Percentiles rank a stretch among this genome's conserved stretches.
phyloP scores from a whole-genome alignment of 2,329 filamentous ascomycete species.

The Ophiostoma tasmaniense region DNA sequence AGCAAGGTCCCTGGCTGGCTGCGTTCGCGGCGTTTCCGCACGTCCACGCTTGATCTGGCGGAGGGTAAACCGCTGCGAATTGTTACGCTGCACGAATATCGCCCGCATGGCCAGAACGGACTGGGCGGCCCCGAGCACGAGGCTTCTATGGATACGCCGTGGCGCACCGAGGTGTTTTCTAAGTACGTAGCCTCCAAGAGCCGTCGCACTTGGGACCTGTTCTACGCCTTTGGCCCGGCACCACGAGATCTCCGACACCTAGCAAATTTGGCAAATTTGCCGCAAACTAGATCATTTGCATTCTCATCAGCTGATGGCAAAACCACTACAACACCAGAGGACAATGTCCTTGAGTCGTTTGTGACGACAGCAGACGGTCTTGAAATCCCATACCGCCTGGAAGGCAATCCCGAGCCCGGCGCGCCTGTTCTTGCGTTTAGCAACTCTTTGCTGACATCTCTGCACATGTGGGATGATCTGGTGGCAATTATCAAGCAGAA shows the following conservation, averaged over 20 bases:
- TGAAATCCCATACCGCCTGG: constrained; percentile 62
- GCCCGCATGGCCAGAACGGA: constrained; percentile 49
- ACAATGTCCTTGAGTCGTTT: constrained; percentile 56
- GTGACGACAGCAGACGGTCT: constrained; percentile 59
- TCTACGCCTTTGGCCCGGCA: constrained; percentile 71
- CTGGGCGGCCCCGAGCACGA: constrained; percentile 56
- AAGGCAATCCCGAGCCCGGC: constrained; percentile 57
- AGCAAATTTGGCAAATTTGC: constrained; percentile 41
- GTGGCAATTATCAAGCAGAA: constrained; percentile 51
- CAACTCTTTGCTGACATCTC: constrained; percentile 72
- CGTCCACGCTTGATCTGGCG: constrained; percentile 51
- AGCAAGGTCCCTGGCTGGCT: constrained; percentile 71
- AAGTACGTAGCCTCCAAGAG: constrained; percentile 50
- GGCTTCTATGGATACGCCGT: constrained; percentile 53
- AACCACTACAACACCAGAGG: constrained; percentile 45
- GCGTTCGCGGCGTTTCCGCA: constrained; percentile 61
- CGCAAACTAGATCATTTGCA: constrained; percentile 40
- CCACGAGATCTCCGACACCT: constrained; percentile 59
- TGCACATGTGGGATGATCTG: constrained; percentile 74
- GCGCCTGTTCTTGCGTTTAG: constrained; percentile 67
- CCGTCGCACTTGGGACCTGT: constrained; percentile 58
- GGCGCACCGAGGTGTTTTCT: constrained; percentile 49
- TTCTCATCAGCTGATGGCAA: constrained; percentile 48
- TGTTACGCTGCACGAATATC: constrained; percentile 65
- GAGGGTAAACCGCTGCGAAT: constrained; percentile 46